Percentiles rank a stretch among this genome's conserved stretches.
Evolutionary conservation across 1,284 basidiomycete genomes (phyloP).

Genomic region (Cryptococcus depauperatus): DNA sequence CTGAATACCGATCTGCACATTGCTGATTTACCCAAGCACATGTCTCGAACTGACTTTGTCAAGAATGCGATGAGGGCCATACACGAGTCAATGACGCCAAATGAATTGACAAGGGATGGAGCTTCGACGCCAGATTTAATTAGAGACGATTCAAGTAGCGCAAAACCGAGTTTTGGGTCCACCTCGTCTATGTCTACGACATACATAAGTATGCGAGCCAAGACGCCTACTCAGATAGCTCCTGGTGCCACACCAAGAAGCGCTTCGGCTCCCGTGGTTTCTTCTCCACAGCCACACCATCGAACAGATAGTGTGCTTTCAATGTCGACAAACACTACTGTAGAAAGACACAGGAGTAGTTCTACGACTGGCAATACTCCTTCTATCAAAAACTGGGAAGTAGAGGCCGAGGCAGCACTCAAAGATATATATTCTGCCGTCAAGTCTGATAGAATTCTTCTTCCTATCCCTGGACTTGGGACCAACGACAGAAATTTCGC

Average conservation of each 20-base stretch:
- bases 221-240: slow-evolving; percentile 5
- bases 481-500: slow-evolving; percentile 41
- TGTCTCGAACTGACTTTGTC: slow-evolving; percentile 91
- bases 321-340: slow-evolving; percentile 5
- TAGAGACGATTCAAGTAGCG: slow-evolving; percentile 55
- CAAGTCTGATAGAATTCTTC: slow-evolving; percentile 81
- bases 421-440: slow-evolving; percentile 94
- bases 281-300: slow-evolving; percentile 1
- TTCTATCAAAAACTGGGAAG: slow-evolving; percentile 57
- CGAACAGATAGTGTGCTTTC: slow-evolving; percentile 15
- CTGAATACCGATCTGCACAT: slow-evolving; percentile 97
- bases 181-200: slow-evolving; percentile 17
- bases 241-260: slow-evolving; percentile 19
- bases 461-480: slow-evolving; percentile 53
- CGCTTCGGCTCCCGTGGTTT: slow-evolving; percentile 27
- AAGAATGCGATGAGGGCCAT: slow-evolving; percentile 83
- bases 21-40: slow-evolving; percentile 76
- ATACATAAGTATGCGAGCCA: slow-evolving; percentile 14
- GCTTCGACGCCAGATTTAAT: slow-evolving; percentile 57
- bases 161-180: slow-evolving; percentile 15
- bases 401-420: slow-evolving; percentile 71
- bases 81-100: slow-evolving; percentile 41
- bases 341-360: slow-evolving; percentile 16
- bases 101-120: slow-evolving; percentile 5
- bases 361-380: slow-evolving; percentile 23